Evolutionary conservation across 225 moss, liverwort and hornwort species (phyloP), one percentile per base, ranked within the genome.

Genomic region (Anthoceros angustus): DNA sequence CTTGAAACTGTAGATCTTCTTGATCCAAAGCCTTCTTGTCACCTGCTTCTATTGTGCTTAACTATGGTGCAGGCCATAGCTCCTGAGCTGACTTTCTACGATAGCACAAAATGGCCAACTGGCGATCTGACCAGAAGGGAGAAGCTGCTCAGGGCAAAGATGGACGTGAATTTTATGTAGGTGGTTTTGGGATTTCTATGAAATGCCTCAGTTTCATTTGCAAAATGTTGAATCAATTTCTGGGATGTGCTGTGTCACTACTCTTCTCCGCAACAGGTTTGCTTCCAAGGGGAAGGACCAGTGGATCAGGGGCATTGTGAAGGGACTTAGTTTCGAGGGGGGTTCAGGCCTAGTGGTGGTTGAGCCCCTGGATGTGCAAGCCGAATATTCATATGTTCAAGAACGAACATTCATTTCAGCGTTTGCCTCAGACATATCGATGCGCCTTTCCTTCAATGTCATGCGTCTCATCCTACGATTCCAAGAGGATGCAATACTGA

Each of bases 1-100:
- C 62, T 69, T 5, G 11, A 9, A 14, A 38, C 10, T 42, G 39
- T 40, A 38, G 8, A 38, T 41, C 12, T 38, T 65, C 18, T 26
- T 63, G 39, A 12, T 38, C 39, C 39, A 24, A 7, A 2, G 39
- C 25, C 63, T 12, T 23, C 39, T 12, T 63, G 39, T 16, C 11
- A 24, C 5, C 63, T 24, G 63, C 39, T 24, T 23, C 50, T 63
- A 11, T 25, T 71, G 25, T 71, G 14, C 7, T 72, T 41, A 7
- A 23, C 12, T 62, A 24, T 67, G 61, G 48, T 42, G 46, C 86
- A 95, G 95, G 95, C 95, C 75, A 85, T 95, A 70, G 80, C 91
- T 66, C 95, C 95, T 64, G 95, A 95, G 74, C 86, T 95, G 64
- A 95, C 95, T 32, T 95, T 95, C 65, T 95, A 91, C 73, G 95